A percentile compares a stretch with the other conserved stretches of the same genome.
Conservation (phyloP, 2,329 filamentous ascomycete genomes). For the Venturia nashicola region DNA sequence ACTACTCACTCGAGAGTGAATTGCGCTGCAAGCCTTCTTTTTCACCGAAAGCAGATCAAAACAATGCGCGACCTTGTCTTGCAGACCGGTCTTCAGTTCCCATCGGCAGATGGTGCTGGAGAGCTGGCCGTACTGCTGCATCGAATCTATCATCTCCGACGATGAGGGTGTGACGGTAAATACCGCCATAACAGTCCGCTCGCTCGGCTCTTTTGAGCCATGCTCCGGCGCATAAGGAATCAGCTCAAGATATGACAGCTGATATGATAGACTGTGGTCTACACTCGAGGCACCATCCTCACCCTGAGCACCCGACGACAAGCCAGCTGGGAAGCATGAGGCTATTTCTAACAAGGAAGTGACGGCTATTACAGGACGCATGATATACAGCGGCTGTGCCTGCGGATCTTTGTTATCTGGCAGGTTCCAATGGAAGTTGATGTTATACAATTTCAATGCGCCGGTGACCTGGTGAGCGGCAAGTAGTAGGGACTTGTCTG, state of each 20-base stretch:
- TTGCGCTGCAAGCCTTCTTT: constrained; percentile 38
- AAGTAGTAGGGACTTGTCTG: constrained; percentile 43
- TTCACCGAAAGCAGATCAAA: constrained; percentile 65
- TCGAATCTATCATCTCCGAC: constrained; percentile 21
- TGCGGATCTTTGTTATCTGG: neutral
- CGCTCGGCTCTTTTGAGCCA: constrained; percentile 39
- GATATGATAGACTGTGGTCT: constrained; percentile 17
- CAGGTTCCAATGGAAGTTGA: constrained; percentile 61
- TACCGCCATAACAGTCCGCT: constrained; percentile 54
- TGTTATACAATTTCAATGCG: constrained; percentile 61
- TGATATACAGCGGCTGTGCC: neutral
- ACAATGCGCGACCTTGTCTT: constrained; percentile 52
- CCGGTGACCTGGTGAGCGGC: constrained; percentile 57
- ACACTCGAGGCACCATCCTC: constrained; percentile 17
- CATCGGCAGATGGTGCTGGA: constrained; percentile 72
- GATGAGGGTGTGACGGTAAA: constrained; percentile 49
- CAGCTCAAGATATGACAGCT: constrained; percentile 62
- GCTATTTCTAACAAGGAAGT: constrained; percentile 16
- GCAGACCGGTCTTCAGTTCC: constrained; percentile 58
- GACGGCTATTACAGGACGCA: constrained; percentile 17
- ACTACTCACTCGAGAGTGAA: constrained; percentile 23
- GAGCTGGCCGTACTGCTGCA: constrained; percentile 47
- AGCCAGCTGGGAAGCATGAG: constrained; percentile 16
- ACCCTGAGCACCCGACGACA: constrained; percentile 17
- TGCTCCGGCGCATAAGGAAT: constrained; percentile 54